Evolutionary conservation across 768 basidiomycete species (phyloP).

Genomic region (Naematelia encephala): DNA sequence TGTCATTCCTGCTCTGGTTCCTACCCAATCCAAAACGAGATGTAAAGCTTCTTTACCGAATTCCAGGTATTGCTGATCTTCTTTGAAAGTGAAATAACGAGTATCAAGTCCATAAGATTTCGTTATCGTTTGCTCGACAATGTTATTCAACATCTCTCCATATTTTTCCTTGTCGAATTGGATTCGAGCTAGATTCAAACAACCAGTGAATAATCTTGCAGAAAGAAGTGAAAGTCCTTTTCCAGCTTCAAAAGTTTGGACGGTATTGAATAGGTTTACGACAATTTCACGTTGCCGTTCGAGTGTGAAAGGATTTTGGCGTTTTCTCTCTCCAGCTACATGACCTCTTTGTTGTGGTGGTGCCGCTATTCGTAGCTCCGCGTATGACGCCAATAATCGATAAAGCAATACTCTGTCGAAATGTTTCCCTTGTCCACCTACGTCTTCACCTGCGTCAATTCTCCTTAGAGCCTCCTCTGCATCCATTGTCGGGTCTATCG

Average conservation of each 20-base stretch:
- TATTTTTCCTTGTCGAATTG: background rate
- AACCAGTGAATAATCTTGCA: background rate
- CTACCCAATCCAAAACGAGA: background rate
- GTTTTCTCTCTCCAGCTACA: background rate
- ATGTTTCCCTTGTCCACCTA: background rate
- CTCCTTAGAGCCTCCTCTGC: background rate
- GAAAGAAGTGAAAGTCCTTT: background rate
- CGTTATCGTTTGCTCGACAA: background rate
- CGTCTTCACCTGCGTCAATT: background rate
- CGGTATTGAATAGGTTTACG: background rate
- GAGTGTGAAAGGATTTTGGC: background rate
- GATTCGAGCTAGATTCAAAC: background rate
- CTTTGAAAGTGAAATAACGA: background rate
- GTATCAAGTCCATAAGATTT: background rate
- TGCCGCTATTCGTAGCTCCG: background rate
- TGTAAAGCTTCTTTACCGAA: background rate
- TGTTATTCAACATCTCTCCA: background rate
- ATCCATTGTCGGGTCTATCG: background rate
- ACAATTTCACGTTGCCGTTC: background rate
- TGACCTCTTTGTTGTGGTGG: background rate
- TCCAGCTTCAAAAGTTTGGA: background rate
- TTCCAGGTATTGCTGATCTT: background rate
- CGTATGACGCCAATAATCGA: background rate
- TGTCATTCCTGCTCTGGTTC: background rate
- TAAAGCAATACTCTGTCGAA: background rate